A percentile compares a stretch with the other conserved stretches of the same genome.
These are phyloP conservation scores for Beauveria sp. DNA, from an alignment of 2,329 filamentous ascomycete genomes.

Conservation along the genomic window DNA sequence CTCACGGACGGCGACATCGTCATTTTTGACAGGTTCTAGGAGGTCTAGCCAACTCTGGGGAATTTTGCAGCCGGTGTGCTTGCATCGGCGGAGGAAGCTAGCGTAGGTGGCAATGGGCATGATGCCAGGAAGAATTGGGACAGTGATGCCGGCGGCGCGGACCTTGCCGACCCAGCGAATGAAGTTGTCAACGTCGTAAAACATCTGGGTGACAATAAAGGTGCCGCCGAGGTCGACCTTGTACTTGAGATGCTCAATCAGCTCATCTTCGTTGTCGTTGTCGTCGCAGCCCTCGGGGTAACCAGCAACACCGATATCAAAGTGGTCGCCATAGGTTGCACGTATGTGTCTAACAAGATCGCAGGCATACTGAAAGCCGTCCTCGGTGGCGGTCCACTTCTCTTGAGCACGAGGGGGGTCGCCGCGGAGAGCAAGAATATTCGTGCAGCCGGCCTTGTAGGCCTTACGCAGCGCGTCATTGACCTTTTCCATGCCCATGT, in stretches of 20 bases:
- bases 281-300: slow-evolving; percentile 96
- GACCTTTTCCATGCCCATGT: slow-evolving; percentile 90
- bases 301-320: slow-evolving; percentile 94
- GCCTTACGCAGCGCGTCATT: slow-evolving; percentile 81
- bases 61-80: slow-evolving; percentile 82
- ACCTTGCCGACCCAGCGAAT: slow-evolving; percentile 83
- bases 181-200: slow-evolving; percentile 96
- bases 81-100: slow-evolving; percentile 81
- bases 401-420: slow-evolving; percentile 92
- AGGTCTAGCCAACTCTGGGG: slow-evolving; percentile 73
- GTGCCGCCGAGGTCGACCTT: slow-evolving; percentile 91
- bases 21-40: slow-evolving; percentile 91
- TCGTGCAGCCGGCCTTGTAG: slow-evolving; percentile 93
- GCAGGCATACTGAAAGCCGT: slow-evolving; percentile 83
- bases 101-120: slow-evolving; percentile 91
- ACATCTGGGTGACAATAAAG: slow-evolving; percentile 98
- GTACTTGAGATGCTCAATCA: slow-evolving; percentile 91
- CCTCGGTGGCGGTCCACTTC: slow-evolving; percentile 83
- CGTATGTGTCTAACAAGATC: slow-evolving; percentile 84
- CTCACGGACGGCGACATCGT: slow-evolving; percentile 85
- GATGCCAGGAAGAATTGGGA: slow-evolving; percentile 80
- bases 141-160: slow-evolving; percentile 71
- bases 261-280: slow-evolving; percentile 73
- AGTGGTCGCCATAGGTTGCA: slow-evolving; percentile 62
- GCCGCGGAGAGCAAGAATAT: slow-evolving; percentile 87